These are phyloP conservation scores for Gaultheria prostrata DNA, from an alignment of 148 eudicot species.

Conservation along the genomic window DNA sequence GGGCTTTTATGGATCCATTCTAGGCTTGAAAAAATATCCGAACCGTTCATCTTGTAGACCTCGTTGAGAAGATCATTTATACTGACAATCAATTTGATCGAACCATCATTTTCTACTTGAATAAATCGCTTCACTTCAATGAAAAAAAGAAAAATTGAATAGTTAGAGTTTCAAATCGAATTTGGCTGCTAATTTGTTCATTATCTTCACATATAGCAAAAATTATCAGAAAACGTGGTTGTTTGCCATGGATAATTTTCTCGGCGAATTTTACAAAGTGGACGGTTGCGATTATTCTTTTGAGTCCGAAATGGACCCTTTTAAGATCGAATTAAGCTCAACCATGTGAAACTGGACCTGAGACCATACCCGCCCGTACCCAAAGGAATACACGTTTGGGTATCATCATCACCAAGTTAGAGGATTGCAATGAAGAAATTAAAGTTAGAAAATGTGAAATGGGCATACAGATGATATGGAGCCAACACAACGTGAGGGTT, in stretches of 20 bases:
- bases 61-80: background rate
- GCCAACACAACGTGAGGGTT: constrained; percentile 22
- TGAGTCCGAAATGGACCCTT: background rate
- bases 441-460: constrained; percentile 2
- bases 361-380: background rate
- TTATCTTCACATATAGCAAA: background rate
- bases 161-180: background rate
- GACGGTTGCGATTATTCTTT: background rate
- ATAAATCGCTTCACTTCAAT: background rate
- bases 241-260: background rate
- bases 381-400: background rate
- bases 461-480: constrained; percentile 21
- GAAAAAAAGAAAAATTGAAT: background rate
- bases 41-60: background rate
- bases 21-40: background rate
- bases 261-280: background rate
- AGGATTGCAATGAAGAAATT: background rate
- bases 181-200: background rate
- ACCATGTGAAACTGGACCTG: background rate
- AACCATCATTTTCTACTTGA: background rate
- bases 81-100: background rate
- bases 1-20: too few relatives aligned
- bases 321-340: background rate
- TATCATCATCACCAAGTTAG: background rate
- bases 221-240: background rate